Base-by-base conservation (phyloP, 2,329 filamentous ascomycete species). In the Kalmusia sp. region DNA sequence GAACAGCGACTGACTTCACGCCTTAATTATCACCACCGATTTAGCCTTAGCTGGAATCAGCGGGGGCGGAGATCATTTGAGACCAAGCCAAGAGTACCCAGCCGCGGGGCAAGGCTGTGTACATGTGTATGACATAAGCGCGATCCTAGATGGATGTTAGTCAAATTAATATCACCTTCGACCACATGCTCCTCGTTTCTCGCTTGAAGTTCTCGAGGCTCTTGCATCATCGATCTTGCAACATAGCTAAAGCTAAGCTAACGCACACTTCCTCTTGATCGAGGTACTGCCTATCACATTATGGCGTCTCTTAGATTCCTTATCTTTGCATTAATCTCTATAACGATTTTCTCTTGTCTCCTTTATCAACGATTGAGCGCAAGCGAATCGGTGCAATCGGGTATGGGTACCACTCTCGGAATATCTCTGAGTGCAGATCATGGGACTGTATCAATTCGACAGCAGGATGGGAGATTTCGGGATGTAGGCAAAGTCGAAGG, bases 401-500 rank as follows among this genome's bases (percentile, higher is more conserved):
- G n/a, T n/a, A n/a, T n/a, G 12, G 12, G 27, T 28, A 28, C 27
- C 12, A 25, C 25, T 28, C 3, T 52, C 27, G 43, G 50, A 6
- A 49, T 55, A 25, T 55, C 52, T 5, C 25, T 52, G 30, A 38
- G 33, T 6, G 35, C 49, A 38, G 48, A 47, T 31, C 25, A 55
- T 33, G 52, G 52, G 14, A 48, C 49, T 22, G 31, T 51, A 21
- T 52, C 49, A 11, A 21, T 52, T 11, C 41, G 52, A 24, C 14
- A 48, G n/a, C 15, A 55, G n/a, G 48, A 55, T 40, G 52, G 49
- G 14, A 52, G 43, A 6, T 55, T 52, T 37, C 17, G 35, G 19
- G 52, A 55, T 22, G 17, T 52, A 8, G 49, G 48, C 22, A 19
- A 38, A 8, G 19, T 48, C 22, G 15, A 52, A 31, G 52, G 49